Evolutionary conservation across 2,329 filamentous ascomycete species (phyloP).

Genomic region (Neoarthrinium moseri): DNA sequence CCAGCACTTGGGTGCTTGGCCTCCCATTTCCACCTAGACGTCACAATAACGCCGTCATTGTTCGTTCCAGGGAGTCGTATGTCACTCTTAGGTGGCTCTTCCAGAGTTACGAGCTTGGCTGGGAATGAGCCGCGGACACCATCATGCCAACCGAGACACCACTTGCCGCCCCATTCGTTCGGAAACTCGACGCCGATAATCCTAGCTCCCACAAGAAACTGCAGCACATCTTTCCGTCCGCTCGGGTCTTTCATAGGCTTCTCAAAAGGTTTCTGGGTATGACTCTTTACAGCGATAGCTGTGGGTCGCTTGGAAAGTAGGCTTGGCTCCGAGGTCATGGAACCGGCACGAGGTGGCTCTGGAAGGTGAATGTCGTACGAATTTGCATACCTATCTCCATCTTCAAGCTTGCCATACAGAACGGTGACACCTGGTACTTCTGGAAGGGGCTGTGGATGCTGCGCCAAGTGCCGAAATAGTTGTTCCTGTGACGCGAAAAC

Average conservation of each 20-base stretch:
- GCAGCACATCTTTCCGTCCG: conserved; percentile 32
- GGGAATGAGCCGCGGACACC: conserved; percentile 25
- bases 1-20: conserved; percentile 26
- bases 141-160: conserved; percentile 34
- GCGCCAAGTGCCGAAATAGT: conserved; percentile 36
- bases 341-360: conserved; percentile 25
- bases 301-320: conserved; percentile 25
- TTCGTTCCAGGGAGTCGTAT: conserved; percentile 17
- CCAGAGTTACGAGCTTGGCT: conserved; percentile 24
- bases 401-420: conserved; percentile 29
- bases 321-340: conserved; percentile 23
- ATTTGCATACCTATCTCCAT: conserved; percentile 14
- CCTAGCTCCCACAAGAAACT: conserved; percentile 33
- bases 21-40: conserved; percentile 31
- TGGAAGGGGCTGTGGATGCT: conserved; percentile 39
- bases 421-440: conserved; percentile 33
- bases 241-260: conserved; percentile 32
- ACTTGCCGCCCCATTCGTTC: conserved; percentile 32
- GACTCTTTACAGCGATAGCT: conserved; percentile 32
- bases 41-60: conserved; percentile 20
- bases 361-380: conserved; percentile 38
- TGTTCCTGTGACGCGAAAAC: conserved; percentile 36
- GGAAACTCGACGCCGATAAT: conserved; percentile 32
- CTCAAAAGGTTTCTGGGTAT: conserved; percentile 33
- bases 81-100: conserved; percentile 21